phyloP scores from a whole-genome alignment of 2,329 filamentous ascomycete genomes.

The Colletotrichum australisinense region DNA sequence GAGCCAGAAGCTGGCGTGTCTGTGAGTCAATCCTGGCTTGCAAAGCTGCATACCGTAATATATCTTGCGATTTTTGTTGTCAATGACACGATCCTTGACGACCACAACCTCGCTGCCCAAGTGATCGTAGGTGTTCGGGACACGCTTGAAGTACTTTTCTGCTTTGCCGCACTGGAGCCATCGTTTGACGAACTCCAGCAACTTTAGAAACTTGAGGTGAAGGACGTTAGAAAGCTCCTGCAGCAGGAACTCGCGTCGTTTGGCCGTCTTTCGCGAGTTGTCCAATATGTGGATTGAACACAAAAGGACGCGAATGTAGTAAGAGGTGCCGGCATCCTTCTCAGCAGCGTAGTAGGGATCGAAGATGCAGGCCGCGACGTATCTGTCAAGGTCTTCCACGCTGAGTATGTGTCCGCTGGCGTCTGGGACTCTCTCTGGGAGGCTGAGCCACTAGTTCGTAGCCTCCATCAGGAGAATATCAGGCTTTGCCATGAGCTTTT shows the following conservation, averaged over 20 bases:
- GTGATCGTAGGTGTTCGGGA: conserved; percentile 47
- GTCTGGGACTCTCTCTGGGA: conserved; percentile 55
- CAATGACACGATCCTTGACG: conserved; percentile 53
- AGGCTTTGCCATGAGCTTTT: background rate
- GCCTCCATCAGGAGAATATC: background rate
- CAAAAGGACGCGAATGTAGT: conserved; percentile 51
- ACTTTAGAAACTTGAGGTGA: conserved; percentile 54
- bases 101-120: conserved; percentile 49
- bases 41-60: conserved; percentile 58
- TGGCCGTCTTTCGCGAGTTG: conserved; percentile 42
- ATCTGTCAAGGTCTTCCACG: conserved; percentile 49
- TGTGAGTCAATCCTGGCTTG: conserved; percentile 39
- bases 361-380: conserved; percentile 54
- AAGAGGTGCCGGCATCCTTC: conserved; percentile 52
- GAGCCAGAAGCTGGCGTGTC: background rate
- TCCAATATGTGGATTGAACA: conserved; percentile 40
- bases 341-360: conserved; percentile 52
- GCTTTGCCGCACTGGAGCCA: conserved; percentile 49
- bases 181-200: conserved; percentile 53
- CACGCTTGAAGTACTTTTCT: conserved; percentile 54
- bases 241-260: conserved; percentile 45
- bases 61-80: conserved; percentile 50
- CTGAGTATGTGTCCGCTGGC: conserved; percentile 54
- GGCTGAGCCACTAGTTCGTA: conserved; percentile 47
- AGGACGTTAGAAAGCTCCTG: conserved; percentile 60